Evolutionary conservation across 1,284 basidiomycete genomes (phyloP).

Genomic region (Puccinia triticina): DNA sequence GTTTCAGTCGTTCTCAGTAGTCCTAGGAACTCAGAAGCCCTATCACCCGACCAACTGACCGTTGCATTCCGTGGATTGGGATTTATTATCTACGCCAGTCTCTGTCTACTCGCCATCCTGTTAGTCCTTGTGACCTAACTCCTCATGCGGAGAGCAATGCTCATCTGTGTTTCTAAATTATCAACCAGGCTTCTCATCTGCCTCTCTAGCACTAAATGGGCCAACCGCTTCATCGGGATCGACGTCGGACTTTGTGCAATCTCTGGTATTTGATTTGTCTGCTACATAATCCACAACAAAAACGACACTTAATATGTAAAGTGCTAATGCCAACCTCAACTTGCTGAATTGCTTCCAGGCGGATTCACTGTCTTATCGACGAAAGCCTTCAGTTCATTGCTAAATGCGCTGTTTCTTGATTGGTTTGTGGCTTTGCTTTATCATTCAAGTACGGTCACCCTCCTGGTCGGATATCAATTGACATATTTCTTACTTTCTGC

Average conservation of each 20-base stretch:
- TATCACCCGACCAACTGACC: conserved; percentile 56
- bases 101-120: conserved; percentile 52
- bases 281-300: background rate
- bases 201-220: conserved; percentile 68
- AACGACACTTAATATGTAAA: conserved; percentile 2
- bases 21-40: conserved; percentile 33
- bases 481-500: background rate
- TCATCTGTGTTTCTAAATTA: conserved; percentile 50
- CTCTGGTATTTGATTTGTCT: conserved; percentile 66
- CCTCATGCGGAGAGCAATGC: background rate
- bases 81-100: conserved; percentile 57
- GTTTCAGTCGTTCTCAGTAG: conserved; percentile 38
- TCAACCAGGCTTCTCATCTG: conserved; percentile 66
- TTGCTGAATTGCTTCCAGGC: conserved; percentile 63
- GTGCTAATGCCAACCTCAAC: conserved; percentile 4
- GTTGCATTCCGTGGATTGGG: conserved; percentile 55
- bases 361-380: conserved; percentile 94
- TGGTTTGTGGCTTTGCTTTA: conserved; percentile 67
- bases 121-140: background rate
- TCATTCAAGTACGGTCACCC: conserved; percentile 76
- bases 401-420: conserved; percentile 72
- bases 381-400: conserved; percentile 83
- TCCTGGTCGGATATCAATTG: conserved; percentile 62
- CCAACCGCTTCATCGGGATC: conserved; percentile 73
- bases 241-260: conserved; percentile 86